These are phyloP conservation scores for Vigna hirtella DNA, from an alignment of 306 rosid species.

Conservation along the genomic window DNA sequence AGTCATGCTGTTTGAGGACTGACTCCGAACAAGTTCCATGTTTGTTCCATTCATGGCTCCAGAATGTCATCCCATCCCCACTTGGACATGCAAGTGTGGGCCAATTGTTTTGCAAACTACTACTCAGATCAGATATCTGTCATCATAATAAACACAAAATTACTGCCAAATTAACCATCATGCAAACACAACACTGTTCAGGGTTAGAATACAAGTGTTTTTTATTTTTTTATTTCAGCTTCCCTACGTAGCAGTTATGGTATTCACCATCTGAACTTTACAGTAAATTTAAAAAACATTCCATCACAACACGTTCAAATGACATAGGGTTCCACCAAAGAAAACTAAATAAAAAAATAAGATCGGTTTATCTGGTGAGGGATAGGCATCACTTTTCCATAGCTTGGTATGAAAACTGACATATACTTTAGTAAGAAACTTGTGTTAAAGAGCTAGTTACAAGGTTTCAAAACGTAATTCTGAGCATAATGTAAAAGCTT, in stretches of 20 bases:
- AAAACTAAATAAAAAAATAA: too few species aligned
- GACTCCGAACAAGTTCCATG: conserved; percentile 88
- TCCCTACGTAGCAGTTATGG: too few species aligned
- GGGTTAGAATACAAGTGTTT: too few species aligned
- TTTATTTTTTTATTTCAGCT: too few species aligned
- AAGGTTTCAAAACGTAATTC: too few species aligned
- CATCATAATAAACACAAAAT: conserved; percentile 5
- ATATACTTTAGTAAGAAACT: too few species aligned
- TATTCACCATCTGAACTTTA: too few species aligned
- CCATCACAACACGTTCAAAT: background rate
- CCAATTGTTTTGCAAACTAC: conserved; percentile 60
- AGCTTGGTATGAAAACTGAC: too few species aligned
- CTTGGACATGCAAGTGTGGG: conserved; percentile 84
- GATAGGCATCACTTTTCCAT: too few species aligned
- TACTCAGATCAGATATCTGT: conserved; percentile 44
- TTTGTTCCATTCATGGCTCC: conserved; percentile 82
- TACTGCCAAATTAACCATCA: conserved; percentile 29
- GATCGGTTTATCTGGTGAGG: too few species aligned
- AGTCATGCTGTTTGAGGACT: conserved; percentile 65
- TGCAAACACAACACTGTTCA: background rate
- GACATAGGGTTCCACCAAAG: background rate
- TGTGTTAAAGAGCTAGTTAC: too few species aligned
- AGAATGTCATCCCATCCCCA: conserved; percentile 57
- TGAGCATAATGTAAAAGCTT: too few species aligned
- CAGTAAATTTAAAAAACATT: conserved; percentile 17